Base-by-base conservation (phyloP, 1,284 basidiomycete genomes). In the Naganishia liquefaciens region DNA sequence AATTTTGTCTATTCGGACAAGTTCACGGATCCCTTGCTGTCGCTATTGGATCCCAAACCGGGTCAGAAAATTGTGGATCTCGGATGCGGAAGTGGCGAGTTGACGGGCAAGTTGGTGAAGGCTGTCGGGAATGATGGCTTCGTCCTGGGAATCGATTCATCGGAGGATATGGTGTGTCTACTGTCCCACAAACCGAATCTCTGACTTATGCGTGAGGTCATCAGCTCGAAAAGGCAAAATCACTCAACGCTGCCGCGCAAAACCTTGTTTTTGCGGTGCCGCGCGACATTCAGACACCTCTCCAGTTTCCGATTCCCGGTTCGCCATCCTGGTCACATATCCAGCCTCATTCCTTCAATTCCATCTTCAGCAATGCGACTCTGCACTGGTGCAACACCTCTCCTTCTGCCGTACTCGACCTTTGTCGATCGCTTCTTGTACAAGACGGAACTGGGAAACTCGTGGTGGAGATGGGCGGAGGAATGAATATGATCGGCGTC, bases 311-410 rank as follows among this genome's bases (percentile, higher is more conserved):
- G 15, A 23, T 49, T 19, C 27, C n/a, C 4, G 21, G 40, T 4
- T 42, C 49, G 1, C 69, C 69, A 3, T 65, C 69, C 1, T 67
- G 68, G 23, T 4, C 23, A 54, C 7, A 27, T 17, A 52, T 62
- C 17, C 1, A 58, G 17, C 25, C 54, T 7, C 63, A 64, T 11
- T 68, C 68, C 11, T 79, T 77, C 64, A 77, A 80, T 64, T 76
- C 85, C 0, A 86, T 88, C 1, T 91, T 92, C 77, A 87, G 87
- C 50, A 90, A 88, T 64, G 90, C 91, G 0, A 82, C 84, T 1
- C 75, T 93, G 65, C 91, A 93, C 72, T 93, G 91, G 91, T 92
- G 90, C 76, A 90, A 89, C 74, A 76, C 79, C 9, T 81, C 88
- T 71, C 91, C 91, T 0, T 73, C 72, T 0, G 86, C 84, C 0